These are phyloP conservation scores for Penicillium longicatenatum DNA, from an alignment of 495 filamentous ascomycete species.

Conservation along the genomic window DNA sequence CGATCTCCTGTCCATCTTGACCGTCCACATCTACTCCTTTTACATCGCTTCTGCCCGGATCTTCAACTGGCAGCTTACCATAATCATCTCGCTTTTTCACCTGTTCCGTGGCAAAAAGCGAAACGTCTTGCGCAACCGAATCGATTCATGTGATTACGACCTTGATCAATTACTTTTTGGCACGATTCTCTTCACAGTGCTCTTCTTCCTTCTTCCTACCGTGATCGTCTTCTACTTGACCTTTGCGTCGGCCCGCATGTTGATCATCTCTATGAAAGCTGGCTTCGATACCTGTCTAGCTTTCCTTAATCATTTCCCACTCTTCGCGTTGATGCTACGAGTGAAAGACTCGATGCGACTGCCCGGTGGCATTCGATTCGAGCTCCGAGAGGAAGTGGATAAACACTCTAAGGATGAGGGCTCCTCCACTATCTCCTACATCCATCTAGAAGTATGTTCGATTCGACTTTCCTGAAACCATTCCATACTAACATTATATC, in stretches of 20 bases:
- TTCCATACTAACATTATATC: slow-evolving; percentile 12
- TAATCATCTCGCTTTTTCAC: slow-evolving; percentile 95
- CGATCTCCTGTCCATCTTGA: slow-evolving; percentile 87
- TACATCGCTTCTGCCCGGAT: slow-evolving; percentile 96
- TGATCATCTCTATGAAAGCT: slow-evolving; percentile 90
- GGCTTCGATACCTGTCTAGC: slow-evolving; percentile 86
- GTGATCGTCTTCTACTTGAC: slow-evolving; percentile 96
- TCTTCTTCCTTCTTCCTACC: slow-evolving; percentile 94
- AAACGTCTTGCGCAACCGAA: slow-evolving; percentile 94
- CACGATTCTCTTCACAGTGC: slow-evolving; percentile 92
- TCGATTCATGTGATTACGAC: slow-evolving; percentile 98
- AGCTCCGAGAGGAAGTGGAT: slow-evolving; percentile 65
- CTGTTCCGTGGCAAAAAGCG: slow-evolving; percentile 97
- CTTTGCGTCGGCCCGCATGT: slow-evolving; percentile 91
- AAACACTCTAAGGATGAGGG: slow-evolving; percentile 21
- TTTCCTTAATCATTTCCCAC: slow-evolving; percentile 95
- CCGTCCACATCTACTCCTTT: slow-evolving; percentile 95
- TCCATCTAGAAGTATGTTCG: slow-evolving; percentile 69
- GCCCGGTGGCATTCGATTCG: slow-evolving; percentile 91
- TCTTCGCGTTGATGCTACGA: slow-evolving; percentile 96
- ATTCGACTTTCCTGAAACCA: neutral
- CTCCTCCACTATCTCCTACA: slow-evolving; percentile 64
- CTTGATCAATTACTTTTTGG: slow-evolving; percentile 96
- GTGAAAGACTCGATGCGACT: slow-evolving; percentile 90
- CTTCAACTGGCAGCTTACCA: slow-evolving; percentile 97